Evolutionary conservation across 176 grass and related monocot genomes (phyloP), one percentile per base, ranked within the genome.

Genomic region (Cenchrus purpureus): DNA sequence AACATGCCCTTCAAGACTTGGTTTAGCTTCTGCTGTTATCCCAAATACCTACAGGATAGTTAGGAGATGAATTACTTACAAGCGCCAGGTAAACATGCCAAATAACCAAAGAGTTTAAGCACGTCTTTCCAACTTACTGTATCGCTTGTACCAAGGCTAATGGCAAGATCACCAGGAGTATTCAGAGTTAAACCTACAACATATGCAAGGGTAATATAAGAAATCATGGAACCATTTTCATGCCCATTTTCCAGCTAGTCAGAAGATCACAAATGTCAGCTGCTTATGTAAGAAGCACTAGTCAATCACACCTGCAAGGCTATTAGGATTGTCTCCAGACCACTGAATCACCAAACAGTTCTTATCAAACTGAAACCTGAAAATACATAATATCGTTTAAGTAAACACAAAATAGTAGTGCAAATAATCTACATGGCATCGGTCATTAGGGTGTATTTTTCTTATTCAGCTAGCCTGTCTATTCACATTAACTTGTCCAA

Each of bases 321-420:
- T 98, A 82, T 95, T 98, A 63, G 96, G 96, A 79, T 98, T 98
- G 79, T 98, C 96, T 68, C 91, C 96, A 61, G 96, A 95, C 93
- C 96, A 98, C 22, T 98, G 93, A 74, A 98, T 94, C 67, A 95
- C 83, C 69, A 95, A 60, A 87, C 93, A 95, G 48, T 77, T 90
- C 63, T 94, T 94, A 70, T 92, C 89, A 76, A 98, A 98, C 73
- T 89, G 84, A 85, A 79, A 91, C 88, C 96, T 98, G 89, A 78
- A 91, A 83, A 68, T 55, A 61, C 60, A 72, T 25, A 76, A 71
- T 71, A 29, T 16, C 65, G 42, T 67, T 64, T 48, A 48, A 62
- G 42, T 6, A 82, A 48, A 28, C 63, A 19, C 61, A 84, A 79
- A 31, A 40, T 40, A n/a, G 12, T 66, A 49, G 29, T 32, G 4